These are phyloP conservation scores for Angomonas desouzai DNA, from an alignment of 208 protist genomes.

Conservation along the genomic window DNA sequence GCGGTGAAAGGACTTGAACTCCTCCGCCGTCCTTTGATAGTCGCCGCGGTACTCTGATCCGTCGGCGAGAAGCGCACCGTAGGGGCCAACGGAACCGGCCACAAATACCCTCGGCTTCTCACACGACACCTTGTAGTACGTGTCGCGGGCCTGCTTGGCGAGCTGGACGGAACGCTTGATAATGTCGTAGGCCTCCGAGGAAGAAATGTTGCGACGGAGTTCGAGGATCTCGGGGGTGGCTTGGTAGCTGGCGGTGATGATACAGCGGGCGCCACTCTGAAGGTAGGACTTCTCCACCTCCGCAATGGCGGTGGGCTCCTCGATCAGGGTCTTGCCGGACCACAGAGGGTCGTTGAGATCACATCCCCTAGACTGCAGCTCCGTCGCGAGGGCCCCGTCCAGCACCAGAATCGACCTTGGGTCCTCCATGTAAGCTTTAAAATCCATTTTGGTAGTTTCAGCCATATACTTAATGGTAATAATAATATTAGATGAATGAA, in stretches of 20 bases:
- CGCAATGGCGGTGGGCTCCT: slow-evolving; percentile 25
- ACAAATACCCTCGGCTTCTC: slow-evolving; percentile 28
- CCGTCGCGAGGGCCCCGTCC: slow-evolving; percentile 54
- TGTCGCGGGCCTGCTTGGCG: slow-evolving; percentile 25
- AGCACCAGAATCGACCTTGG: slow-evolving; percentile 33
- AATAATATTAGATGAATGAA: too few relatives aligned
- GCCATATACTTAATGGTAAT: slow-evolving; percentile 10
- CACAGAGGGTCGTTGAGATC: slow-evolving; percentile 53
- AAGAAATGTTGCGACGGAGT: slow-evolving; percentile 28
- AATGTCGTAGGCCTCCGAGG: slow-evolving; percentile 21
- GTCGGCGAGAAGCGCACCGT: slow-evolving; percentile 56
- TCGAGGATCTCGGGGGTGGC: slow-evolving; percentile 36
- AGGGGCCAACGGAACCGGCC: slow-evolving; percentile 59
- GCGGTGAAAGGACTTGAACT: slow-evolving; percentile 53
- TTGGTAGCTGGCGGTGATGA: slow-evolving; percentile 71
- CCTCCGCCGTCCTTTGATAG: slow-evolving; percentile 24
- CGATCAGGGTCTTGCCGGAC: slow-evolving; percentile 58
- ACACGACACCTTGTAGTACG: background rate
- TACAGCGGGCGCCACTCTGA: slow-evolving; percentile 35
- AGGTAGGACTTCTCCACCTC: slow-evolving; percentile 37
- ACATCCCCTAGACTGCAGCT: slow-evolving; percentile 43
- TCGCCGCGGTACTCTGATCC: slow-evolving; percentile 61
- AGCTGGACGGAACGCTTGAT: slow-evolving; percentile 38
- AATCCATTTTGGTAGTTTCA: slow-evolving; percentile 10
- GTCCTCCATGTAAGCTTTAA: slow-evolving; percentile 29